phyloP scores from a whole-genome alignment of 495 filamentous ascomycete species.

The Cairneyella variabilis region DNA sequence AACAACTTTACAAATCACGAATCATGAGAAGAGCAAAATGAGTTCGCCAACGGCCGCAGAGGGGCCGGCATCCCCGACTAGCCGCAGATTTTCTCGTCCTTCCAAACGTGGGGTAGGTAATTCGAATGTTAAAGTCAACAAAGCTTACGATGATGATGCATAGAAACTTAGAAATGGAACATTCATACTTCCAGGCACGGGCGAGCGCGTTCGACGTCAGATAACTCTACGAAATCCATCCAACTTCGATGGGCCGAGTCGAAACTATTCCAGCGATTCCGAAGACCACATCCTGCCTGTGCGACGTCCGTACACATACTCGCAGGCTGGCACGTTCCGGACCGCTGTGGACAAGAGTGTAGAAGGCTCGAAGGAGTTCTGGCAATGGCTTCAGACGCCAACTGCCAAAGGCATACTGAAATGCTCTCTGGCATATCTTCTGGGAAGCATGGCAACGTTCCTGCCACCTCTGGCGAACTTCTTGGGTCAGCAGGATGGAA shows the following conservation, averaged over 20 bases:
- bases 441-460: conserved; percentile 87
- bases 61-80: conserved; percentile 19
- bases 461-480: conserved; percentile 65
- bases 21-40: conserved; percentile 25
- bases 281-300: conserved; percentile 13
- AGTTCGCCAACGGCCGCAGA: conserved; percentile 22
- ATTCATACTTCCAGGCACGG: conserved; percentile 55
- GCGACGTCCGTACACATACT: conserved; percentile 19
- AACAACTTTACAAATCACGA: background rate
- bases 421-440: conserved; percentile 86
- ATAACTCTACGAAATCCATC: conserved; percentile 47
- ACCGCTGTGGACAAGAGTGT: conserved; percentile 27
- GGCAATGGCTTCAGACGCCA: conserved; percentile 43
- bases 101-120: conserved; percentile 23
- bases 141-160: conserved; percentile 3
- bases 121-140: background rate
- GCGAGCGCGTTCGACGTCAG: conserved; percentile 54
- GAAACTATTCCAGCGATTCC: background rate
- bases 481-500: conserved; percentile 86
- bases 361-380: conserved; percentile 25
- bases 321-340: conserved; percentile 26
- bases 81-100: conserved; percentile 12
- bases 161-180: conserved; percentile 55
- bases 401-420: conserved; percentile 77
- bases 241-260: conserved; percentile 28